A percentile compares a stretch with the other conserved stretches of the same genome.
Evolutionary conservation across 2,329 filamentous ascomycete species (phyloP).

Genomic region (Aureobasidium mangrovei): DNA sequence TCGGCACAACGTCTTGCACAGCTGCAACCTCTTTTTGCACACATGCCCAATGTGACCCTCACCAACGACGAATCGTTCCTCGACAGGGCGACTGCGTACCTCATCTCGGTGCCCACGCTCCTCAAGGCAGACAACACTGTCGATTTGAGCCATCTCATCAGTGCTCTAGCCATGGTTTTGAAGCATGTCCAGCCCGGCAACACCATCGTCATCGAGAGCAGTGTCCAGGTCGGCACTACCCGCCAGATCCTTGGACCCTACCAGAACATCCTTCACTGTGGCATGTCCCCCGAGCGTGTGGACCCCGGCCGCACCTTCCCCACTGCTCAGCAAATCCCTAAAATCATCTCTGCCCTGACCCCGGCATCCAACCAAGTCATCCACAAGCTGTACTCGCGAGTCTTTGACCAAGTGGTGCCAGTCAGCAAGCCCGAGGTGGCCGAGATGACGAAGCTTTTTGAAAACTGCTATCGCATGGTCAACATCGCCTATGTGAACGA

Average conservation of each 20-base stretch:
- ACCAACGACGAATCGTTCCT: conserved; percentile 34
- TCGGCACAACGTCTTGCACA: conserved; percentile 32
- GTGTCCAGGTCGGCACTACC: conserved; percentile 48
- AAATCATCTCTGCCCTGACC: conserved; percentile 45
- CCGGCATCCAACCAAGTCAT: conserved; percentile 41
- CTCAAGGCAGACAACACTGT: conserved; percentile 40
- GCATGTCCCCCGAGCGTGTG: conserved; percentile 29
- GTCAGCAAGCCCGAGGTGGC: conserved; percentile 47
- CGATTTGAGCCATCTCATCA: conserved; percentile 40
- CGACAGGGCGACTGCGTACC: conserved; percentile 40
- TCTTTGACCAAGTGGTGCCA: conserved; percentile 41
- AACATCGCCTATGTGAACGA: conserved; percentile 20
- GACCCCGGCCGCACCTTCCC: conserved; percentile 19
- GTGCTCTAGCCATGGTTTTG: conserved; percentile 36
- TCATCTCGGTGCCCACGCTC: conserved; percentile 47
- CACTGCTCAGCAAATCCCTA: conserved; percentile 37
- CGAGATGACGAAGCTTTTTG: conserved; percentile 51
- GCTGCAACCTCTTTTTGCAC: conserved; percentile 23
- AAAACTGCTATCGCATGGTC: conserved; percentile 42
- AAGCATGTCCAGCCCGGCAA: conserved; percentile 36
- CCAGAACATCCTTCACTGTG: conserved; percentile 31
- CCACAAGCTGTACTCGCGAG: conserved; percentile 36
- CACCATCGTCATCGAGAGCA: conserved; percentile 46
- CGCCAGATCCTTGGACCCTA: conserved; percentile 39
- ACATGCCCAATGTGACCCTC: conserved; percentile 28